Conservation (phyloP, 768 basidiomycete species). For the Candolleomyces aberdarensis region DNA sequence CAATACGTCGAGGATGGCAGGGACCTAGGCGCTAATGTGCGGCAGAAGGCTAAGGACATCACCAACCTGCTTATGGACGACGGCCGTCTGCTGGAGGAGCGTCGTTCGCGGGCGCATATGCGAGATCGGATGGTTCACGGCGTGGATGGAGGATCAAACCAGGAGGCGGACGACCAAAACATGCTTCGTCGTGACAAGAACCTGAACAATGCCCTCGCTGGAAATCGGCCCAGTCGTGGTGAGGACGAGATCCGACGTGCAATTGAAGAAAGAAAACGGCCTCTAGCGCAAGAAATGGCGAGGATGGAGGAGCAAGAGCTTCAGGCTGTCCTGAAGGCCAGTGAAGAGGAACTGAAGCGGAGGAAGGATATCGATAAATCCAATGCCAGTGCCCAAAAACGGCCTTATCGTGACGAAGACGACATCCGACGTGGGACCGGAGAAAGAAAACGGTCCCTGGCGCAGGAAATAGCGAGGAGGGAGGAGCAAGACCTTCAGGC, state of each 20-base stretch:
- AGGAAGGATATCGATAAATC: slow-evolving; percentile 68
- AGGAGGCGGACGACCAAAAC: slow-evolving; percentile 44
- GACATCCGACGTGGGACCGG: slow-evolving; percentile 86
- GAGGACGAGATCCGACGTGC: slow-evolving; percentile 85
- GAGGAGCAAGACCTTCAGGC: slow-evolving; percentile 84
- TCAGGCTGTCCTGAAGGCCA: slow-evolving; percentile 75
- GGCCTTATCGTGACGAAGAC: slow-evolving; percentile 63
- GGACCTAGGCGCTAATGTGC: slow-evolving; percentile 95
- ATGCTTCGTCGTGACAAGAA: slow-evolving; percentile 24
- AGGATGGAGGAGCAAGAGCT: slow-evolving; percentile 82
- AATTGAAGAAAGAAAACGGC: slow-evolving; percentile 86
- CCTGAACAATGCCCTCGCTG: slow-evolving; percentile 16
- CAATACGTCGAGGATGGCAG: slow-evolving; percentile 93
- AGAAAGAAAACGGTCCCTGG: slow-evolving; percentile 75
- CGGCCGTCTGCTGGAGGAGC: slow-evolving; percentile 77
- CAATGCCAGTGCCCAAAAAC: slow-evolving; percentile 12
- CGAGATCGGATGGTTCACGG: slow-evolving; percentile 89
- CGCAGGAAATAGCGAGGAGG: slow-evolving; percentile 63
- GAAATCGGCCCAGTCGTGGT: slow-evolving; percentile 42
- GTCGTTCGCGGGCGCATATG: slow-evolving; percentile 84
- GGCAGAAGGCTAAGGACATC: slow-evolving; percentile 97
- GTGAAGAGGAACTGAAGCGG: slow-evolving; percentile 82
- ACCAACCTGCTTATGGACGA: slow-evolving; percentile 91
- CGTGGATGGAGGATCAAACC: slow-evolving; percentile 33
- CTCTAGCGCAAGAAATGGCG: slow-evolving; percentile 66